These are phyloP conservation scores for Gloeopeniophorella convolvens DNA, from an alignment of 768 basidiomycete species.

Conservation along the genomic window DNA sequence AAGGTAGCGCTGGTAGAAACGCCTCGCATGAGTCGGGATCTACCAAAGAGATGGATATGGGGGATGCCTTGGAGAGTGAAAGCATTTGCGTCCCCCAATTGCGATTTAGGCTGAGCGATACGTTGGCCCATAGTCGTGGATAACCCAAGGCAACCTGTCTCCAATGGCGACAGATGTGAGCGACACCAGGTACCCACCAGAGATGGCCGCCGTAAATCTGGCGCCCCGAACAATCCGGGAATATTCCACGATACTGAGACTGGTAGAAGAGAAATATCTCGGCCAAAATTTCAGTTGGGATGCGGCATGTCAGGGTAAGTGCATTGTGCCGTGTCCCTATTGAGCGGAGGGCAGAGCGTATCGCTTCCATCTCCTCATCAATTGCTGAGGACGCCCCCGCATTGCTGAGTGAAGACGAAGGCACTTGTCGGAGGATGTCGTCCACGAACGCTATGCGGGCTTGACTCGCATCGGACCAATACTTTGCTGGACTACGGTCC, in stretches of 20 bases:
- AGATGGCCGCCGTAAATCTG: neutral
- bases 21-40: slow-evolving; percentile 3
- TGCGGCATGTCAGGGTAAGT: slow-evolving; percentile 11
- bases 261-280: slow-evolving; percentile 16
- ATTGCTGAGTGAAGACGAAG: slow-evolving; percentile 2
- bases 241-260: neutral
- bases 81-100: slow-evolving; percentile 11
- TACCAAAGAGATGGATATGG: neutral
- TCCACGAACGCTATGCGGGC: slow-evolving; percentile 10
- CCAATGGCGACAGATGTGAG: slow-evolving; percentile 14
- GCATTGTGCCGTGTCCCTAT: slow-evolving; percentile 12
- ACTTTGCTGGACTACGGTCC: too few relatives aligned
- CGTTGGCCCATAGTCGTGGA: slow-evolving; percentile 9
- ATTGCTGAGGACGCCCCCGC: neutral
- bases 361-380: slow-evolving; percentile 11
- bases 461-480: slow-evolving; percentile 13
- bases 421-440: slow-evolving; percentile 7
- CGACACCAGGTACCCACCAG: slow-evolving; percentile 10
- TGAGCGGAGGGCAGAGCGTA: slow-evolving; percentile 4
- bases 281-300: slow-evolving; percentile 12
- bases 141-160: slow-evolving; percentile 7
- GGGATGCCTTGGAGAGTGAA: slow-evolving; percentile 2
- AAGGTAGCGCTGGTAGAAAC: neutral
- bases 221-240: neutral
- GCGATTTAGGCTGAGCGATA: slow-evolving; percentile 1